Base-by-base conservation (phyloP, 768 basidiomycete genomes). In the Rhodotorula babjevae region DNA sequence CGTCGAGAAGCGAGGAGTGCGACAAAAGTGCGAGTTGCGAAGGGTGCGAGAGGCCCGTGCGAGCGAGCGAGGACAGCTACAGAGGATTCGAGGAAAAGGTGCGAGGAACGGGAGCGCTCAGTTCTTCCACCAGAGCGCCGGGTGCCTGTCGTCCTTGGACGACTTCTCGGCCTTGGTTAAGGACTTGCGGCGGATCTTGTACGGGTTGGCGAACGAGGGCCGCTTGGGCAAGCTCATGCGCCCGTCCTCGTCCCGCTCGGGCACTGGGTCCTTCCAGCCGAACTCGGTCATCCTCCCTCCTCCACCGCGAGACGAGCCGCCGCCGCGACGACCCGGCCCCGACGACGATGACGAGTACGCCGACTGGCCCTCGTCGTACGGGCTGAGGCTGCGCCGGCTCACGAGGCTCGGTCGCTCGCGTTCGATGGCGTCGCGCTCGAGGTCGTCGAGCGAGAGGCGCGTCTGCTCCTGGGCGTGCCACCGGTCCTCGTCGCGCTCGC, bases 121-220 rank as follows among this genome's bases (percentile, higher is more conserved):
- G 31, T 61, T 9, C 65, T 68, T 70, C 69, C 69, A 74, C 42
- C 63, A 67, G 46, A 74, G 27, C 52, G 69, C 50, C 8, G 73
- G 69, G 46, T 74, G 69, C 36, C 56, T 60, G 52, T 21, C 3
- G 27, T 70, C 69, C 58, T 44, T 61, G 19, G 23, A 12, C 61
- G 31, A 53, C 69, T 70, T 74, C 59, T 74, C 73, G 44, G 53
- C 65, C 58, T 57, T 61, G 25, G 61, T 33, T 61, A 53, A n/a
- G 29, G 50, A 61, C 65, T 55, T 23, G 33, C 68, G 31, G 31
- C 68, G 29, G 40, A 74, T 69, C 68, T 74, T 74, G 69, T 31
- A 74, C 50, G 50, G 56, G 63, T 74, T 74, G 15, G 60, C 65
- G 31, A 61, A 67, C 36, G 52, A 57, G 50, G 73, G 68, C 49